Evolutionary conservation across 2,329 filamentous ascomycete genomes (phyloP).

Genomic region (Arthrobotrys entomopaga): DNA sequence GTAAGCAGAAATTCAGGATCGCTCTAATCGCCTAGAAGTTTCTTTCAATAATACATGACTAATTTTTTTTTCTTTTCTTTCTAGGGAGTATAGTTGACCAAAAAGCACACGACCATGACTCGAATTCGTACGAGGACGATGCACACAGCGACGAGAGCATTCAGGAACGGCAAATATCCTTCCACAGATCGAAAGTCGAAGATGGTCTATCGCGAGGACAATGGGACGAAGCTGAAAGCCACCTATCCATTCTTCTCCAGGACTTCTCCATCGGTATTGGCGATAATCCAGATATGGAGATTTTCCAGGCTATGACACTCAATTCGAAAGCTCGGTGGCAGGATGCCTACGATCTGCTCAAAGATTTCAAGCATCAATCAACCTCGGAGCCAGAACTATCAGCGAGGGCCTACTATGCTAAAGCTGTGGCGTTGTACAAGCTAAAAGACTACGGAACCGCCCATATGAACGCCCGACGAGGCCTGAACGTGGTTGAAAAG

Average conservation of each 20-base stretch:
- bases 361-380: conserved; percentile 47
- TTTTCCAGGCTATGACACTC: conserved; percentile 40
- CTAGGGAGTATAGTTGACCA: conserved; percentile 1
- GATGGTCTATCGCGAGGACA: conserved; percentile 39
- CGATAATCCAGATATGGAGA: conserved; percentile 40
- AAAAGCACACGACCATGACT: neutral
- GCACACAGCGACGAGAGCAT: conserved; percentile 15
- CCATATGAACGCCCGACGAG: conserved; percentile 42
- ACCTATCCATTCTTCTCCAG: conserved; percentile 29
- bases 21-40: neutral
- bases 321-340: conserved; percentile 48
- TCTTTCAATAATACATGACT: neutral
- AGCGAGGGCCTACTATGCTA: conserved; percentile 43
- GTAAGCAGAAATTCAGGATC: conserved; percentile 16
- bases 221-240: conserved; percentile 39
- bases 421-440: conserved; percentile 47
- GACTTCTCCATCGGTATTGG: conserved; percentile 22
- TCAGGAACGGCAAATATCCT: conserved; percentile 38
- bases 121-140: conserved; percentile 2
- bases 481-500: conserved; percentile 31
- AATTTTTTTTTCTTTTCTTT: too few relatives aligned
- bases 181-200: conserved; percentile 36
- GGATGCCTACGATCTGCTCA: conserved; percentile 40
- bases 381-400: conserved; percentile 45
- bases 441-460: conserved; percentile 46